A percentile compares a stretch with the other conserved stretches of the same genome.
Evolutionary conservation across 805 yeast species (phyloP).

Genomic region (Barnettozyma siamensis): DNA sequence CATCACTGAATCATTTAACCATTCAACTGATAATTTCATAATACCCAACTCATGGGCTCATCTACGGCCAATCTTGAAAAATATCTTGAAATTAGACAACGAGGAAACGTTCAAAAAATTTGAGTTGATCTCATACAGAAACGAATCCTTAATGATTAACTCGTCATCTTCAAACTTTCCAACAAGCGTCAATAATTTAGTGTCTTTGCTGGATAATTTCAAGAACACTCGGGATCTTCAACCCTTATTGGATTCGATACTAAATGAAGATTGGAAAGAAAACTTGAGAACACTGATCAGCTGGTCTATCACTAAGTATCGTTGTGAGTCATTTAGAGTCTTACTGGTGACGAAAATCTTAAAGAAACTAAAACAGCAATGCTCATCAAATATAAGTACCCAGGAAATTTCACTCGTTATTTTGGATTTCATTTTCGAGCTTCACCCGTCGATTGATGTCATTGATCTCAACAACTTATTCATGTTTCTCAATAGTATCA

Average conservation of each 20-base stretch:
- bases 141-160: slow-evolving; percentile 64
- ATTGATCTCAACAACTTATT: slow-evolving; percentile 33
- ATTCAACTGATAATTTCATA: slow-evolving; percentile 49
- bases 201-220: slow-evolving; percentile 33
- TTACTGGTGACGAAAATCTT: slow-evolving; percentile 13
- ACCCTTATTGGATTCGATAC: slow-evolving; percentile 24
- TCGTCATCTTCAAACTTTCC: slow-evolving; percentile 22
- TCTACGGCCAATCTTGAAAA: slow-evolving; percentile 43
- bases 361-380: slow-evolving; percentile 11
- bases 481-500: slow-evolving; percentile 37
- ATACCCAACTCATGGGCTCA: slow-evolving; percentile 59
- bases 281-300: slow-evolving; percentile 31
- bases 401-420: slow-evolving; percentile 32
- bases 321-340: slow-evolving; percentile 14
- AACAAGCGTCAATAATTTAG: slow-evolving; percentile 20
- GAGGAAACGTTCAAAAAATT: slow-evolving; percentile 40
- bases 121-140: slow-evolving; percentile 57
- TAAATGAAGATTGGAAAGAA: slow-evolving; percentile 28
- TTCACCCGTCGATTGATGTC: slow-evolving; percentile 31
- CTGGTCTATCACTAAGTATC: slow-evolving; percentile 35
- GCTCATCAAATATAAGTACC: slow-evolving; percentile 10
- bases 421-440: slow-evolving; percentile 31
- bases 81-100: slow-evolving; percentile 30
- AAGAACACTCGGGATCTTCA: slow-evolving; percentile 29
- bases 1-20: slow-evolving; percentile 28